Evolutionary conservation across 352 stramenopile genomes (phyloP), one percentile per base, ranked within the genome.

Genomic region (Globisporangium carolinianum): DNA sequence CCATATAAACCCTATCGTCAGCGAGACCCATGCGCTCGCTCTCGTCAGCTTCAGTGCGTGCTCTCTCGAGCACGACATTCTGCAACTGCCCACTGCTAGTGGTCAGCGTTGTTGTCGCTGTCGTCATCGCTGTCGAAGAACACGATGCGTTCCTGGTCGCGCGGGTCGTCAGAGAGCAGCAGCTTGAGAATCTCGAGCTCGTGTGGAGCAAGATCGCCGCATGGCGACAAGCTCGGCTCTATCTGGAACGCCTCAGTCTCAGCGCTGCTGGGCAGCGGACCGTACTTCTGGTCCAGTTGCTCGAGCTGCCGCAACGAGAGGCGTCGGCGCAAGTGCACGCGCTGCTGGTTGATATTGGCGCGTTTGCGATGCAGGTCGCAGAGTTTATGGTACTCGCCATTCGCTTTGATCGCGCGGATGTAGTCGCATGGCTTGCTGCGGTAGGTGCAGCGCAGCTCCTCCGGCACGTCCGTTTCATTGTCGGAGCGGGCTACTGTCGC

Each of bases 361-460:
- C 55, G 55, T n/a, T 65, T 49, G 18, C 65, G 65, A 15, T 71
- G 65, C 18, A 62, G 51, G n/a, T 68, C 65, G 53, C 65, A 71
- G 45, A 68, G 54, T 36, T 65, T 71, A 61, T 71, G 65, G 42
- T 66, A 37, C 17, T 65, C 61, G 47, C 65, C 65, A 39, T 65
- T 71, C 6, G 48, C 50, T 43, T 84, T 84, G 38, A 78, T 51
- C 15, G 70, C 70, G 54, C 75, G 75, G 37, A 24, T 47, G 46
- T 69, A 71, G 48, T 39, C 68, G 53, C 75, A 85, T n/a, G 71
- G 69, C 50, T 85, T 85, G 68, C 68, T 82, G 39, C 65, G 71
- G 52, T 85, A 85, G 5, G 53, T 58, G 47, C 59, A 65, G 3
- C 37, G 52, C 0, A 60, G n/a, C 15, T 58, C 57, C 8, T 36